Percentiles rank a stretch among this genome's conserved stretches.
These are phyloP conservation scores for Podaxis sp. DNA, from an alignment of 768 basidiomycete species.

Conservation along the genomic window DNA sequence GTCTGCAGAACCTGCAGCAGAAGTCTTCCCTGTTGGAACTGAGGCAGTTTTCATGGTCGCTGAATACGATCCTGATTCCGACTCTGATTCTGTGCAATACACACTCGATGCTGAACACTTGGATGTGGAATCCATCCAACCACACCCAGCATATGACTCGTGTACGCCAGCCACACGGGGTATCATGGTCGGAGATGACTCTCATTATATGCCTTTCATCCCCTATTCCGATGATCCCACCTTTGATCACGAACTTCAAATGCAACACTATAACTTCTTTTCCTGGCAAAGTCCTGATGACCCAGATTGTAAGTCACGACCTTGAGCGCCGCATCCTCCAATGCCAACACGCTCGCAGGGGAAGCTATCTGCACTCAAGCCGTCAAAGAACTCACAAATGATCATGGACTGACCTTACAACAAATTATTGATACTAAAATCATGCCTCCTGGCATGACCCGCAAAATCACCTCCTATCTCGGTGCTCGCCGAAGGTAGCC, in stretches of 20 bases:
- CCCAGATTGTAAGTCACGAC: conserved; percentile 32
- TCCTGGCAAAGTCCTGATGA: conserved; percentile 47
- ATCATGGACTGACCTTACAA: conserved; percentile 34
- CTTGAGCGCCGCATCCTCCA: background rate
- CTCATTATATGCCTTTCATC: conserved; percentile 54
- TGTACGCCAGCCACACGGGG: conserved; percentile 50
- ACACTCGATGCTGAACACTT: background rate
- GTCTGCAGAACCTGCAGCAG: background rate
- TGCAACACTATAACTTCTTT: conserved; percentile 38
- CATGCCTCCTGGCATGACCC: conserved; percentile 32
- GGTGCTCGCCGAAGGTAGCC: conserved; percentile 6
- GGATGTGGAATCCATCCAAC: background rate
- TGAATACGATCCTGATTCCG: background rate
- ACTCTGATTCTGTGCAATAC: background rate
- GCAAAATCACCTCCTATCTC: conserved; percentile 1
- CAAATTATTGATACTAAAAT: conserved; percentile 49
- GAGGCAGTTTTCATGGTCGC: background rate
- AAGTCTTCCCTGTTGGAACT: too few species aligned
- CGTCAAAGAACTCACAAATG: conserved; percentile 36
- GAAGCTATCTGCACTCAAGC: conserved; percentile 53
- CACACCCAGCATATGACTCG: conserved; percentile 48
- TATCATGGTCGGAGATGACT: conserved; percentile 56
- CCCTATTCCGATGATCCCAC: conserved; percentile 60
- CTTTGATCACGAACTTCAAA: conserved; percentile 43
- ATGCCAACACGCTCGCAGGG: conserved; percentile 25